A percentile compares a stretch with the other conserved stretches of the same genome.
Evolutionary conservation across 495 filamentous ascomycete genomes (phyloP).

Genomic region (Trichoderma orchidacearum): DNA sequence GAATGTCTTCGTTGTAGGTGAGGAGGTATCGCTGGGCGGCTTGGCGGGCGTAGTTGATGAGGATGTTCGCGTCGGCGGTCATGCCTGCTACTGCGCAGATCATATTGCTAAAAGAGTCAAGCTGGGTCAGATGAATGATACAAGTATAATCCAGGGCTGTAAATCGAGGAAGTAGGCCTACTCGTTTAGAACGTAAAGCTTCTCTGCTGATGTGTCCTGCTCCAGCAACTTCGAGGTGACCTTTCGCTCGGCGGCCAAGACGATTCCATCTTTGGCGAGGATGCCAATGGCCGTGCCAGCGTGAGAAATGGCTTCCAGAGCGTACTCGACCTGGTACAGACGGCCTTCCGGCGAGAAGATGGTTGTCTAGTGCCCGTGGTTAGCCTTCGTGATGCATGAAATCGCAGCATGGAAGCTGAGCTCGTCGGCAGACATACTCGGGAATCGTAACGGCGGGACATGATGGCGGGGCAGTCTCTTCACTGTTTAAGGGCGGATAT

Average conservation of each 20-base stretch:
- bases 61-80: conserved; percentile 98
- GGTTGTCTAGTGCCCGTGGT: conserved; percentile 60
- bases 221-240: conserved; percentile 98
- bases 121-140: neutral
- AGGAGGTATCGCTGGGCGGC: conserved; percentile 92
- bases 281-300: conserved; percentile 95
- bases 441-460: conserved; percentile 98
- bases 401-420: conserved; percentile 4
- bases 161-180: conserved; percentile 26
- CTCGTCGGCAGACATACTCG: conserved; percentile 59
- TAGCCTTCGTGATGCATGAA: conserved; percentile 17
- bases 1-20: conserved; percentile 99
- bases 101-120: conserved; percentile 82
- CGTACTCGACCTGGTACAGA: conserved; percentile 98
- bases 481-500: neutral
- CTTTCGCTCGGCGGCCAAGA: conserved; percentile 97
- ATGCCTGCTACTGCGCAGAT: conserved; percentile 98
- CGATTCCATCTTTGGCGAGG: conserved; percentile 94
- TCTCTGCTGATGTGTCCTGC: conserved; percentile 98
- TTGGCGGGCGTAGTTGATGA: conserved; percentile 98
- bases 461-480: conserved; percentile 20
- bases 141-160: neutral
- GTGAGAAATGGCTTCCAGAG: conserved; percentile 95
- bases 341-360: conserved; percentile 99
- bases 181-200: conserved; percentile 99